Evolutionary conservation across 352 stramenopile species (phyloP).

Genomic region (Pythium chondricola): DNA sequence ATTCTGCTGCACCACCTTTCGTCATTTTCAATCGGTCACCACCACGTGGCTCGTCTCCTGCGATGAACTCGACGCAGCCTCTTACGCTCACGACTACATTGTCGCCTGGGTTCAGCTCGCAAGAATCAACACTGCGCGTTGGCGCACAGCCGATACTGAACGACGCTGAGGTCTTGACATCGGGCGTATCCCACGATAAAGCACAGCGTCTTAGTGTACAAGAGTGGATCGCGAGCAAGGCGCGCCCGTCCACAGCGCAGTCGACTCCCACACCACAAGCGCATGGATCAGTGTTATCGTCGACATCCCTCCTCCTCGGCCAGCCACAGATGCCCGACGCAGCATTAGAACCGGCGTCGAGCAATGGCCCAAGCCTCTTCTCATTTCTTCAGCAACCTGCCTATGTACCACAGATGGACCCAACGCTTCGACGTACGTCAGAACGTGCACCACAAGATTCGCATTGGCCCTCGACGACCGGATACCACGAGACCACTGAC

Average conservation of each 20-base stretch:
- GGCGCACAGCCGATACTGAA: slow-evolving; percentile 25
- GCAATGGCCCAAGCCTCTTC: slow-evolving; percentile 4
- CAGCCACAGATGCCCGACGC: too few relatives aligned
- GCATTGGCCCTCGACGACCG: too few relatives aligned
- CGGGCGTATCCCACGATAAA: slow-evolving; percentile 67
- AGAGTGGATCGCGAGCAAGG: slow-evolving; percentile 70
- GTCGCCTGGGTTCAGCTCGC: too few relatives aligned
- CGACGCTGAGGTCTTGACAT: slow-evolving; percentile 42
- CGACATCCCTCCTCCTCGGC: neutral
- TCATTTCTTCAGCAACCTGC: neutral
- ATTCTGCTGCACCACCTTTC: slow-evolving; percentile 1
- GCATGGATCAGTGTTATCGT: neutral
- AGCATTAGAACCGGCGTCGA: too few relatives aligned
- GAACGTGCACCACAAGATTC: too few relatives aligned
- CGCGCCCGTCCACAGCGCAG: slow-evolving; percentile 9
- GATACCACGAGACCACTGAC: slow-evolving; percentile 4
- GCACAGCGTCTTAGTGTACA: slow-evolving; percentile 57
- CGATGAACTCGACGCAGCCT: neutral
- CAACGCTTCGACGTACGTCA: too few relatives aligned
- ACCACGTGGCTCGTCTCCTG: neutral
- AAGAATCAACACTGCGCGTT: neutral
- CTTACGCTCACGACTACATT: too few relatives aligned
- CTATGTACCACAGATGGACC: neutral
- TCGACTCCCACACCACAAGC: too few relatives aligned
- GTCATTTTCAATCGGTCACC: slow-evolving; percentile 15